Evolutionary conservation across 1,284 basidiomycete species (phyloP).

Genomic region (Trichosporon sp.): DNA sequence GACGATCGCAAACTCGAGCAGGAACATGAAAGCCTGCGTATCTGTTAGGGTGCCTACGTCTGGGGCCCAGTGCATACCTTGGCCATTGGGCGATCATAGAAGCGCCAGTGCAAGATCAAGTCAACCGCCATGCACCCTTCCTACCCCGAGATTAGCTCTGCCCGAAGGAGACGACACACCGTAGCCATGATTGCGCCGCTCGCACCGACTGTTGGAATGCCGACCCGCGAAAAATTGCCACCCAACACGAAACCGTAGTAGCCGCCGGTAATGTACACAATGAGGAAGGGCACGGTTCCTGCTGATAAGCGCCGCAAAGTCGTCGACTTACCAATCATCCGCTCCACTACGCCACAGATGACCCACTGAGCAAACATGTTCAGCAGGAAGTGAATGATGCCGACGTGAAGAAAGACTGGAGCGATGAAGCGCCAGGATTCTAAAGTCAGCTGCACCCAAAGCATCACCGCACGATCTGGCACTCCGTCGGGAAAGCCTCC

Average conservation of each 20-base stretch:
- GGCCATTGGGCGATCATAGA: conserved; percentile 74
- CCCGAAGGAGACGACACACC: conserved; percentile 23
- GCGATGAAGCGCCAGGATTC: conserved; percentile 69
- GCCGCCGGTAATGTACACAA: conserved; percentile 84
- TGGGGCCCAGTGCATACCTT: conserved; percentile 61
- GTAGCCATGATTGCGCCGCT: conserved; percentile 93
- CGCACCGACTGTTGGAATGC: conserved; percentile 89
- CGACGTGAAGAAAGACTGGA: conserved; percentile 88
- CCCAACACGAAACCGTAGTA: conserved; percentile 83
- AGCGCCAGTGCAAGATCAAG: conserved; percentile 87
- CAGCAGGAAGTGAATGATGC: conserved; percentile 80
- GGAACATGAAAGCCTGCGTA: conserved; percentile 66
- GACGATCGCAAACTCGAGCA: conserved; percentile 79
- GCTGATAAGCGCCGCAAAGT: not conserved
- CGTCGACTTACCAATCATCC: conserved; percentile 47
- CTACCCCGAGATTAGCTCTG: conserved; percentile 26
- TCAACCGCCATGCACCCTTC: conserved; percentile 81
- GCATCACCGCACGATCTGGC: conserved; percentile 77
- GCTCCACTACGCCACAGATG: conserved; percentile 48
- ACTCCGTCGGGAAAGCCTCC: conserved; percentile 69
- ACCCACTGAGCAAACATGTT: conserved; percentile 88
- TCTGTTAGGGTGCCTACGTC: not conserved
- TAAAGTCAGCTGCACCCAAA: conserved; percentile 20
- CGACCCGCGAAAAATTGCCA: conserved; percentile 86
- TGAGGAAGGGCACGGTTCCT: conserved; percentile 75